phyloP scores from a whole-genome alignment of 805 yeast species.

The Schwanniomyces polymorphus region DNA sequence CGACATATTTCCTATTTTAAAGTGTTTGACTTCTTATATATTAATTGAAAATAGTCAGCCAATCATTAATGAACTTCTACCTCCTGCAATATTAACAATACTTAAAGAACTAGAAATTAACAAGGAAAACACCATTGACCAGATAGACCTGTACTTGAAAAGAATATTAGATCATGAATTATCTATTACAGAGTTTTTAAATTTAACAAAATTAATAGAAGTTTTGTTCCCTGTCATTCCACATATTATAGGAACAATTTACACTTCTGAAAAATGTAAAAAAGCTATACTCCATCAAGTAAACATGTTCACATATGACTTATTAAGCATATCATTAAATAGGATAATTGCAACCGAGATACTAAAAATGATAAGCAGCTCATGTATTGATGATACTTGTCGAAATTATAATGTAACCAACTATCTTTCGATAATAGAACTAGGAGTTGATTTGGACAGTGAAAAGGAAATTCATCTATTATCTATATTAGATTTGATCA shows the following conservation, averaged over 20 bases:
- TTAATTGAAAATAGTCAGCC: constrained; percentile 19
- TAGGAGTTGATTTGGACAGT: constrained; percentile 23
- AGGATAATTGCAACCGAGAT: constrained; percentile 9
- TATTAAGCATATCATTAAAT: neutral
- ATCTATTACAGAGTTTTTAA: constrained; percentile 14
- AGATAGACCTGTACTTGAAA: constrained; percentile 22
- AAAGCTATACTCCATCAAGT: constrained; percentile 13
- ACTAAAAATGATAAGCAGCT: constrained; percentile 21
- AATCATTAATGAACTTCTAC: constrained; percentile 5
- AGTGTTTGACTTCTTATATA: constrained; percentile 2
- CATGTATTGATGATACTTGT: constrained; percentile 53
- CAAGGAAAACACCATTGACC: constrained; percentile 11
- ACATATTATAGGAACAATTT: constrained; percentile 16
- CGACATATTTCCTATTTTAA: constrained; percentile 12
- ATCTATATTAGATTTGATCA: constrained; percentile 50
- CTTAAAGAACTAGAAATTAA: constrained; percentile 19
- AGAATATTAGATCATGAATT: constrained; percentile 8
- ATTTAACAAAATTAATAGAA: constrained; percentile 19
- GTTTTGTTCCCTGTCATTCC: constrained; percentile 29
- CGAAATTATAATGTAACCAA: constrained; percentile 47
- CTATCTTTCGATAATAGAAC: constrained; percentile 41
- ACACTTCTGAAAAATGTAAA: constrained; percentile 18
- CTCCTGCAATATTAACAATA: constrained; percentile 19
- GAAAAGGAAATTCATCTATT: constrained; percentile 23
- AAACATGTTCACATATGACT: constrained; percentile 5